Evolutionary conservation across 305 asterid species (phyloP).

Genomic region (Fraxinus albicans): DNA sequence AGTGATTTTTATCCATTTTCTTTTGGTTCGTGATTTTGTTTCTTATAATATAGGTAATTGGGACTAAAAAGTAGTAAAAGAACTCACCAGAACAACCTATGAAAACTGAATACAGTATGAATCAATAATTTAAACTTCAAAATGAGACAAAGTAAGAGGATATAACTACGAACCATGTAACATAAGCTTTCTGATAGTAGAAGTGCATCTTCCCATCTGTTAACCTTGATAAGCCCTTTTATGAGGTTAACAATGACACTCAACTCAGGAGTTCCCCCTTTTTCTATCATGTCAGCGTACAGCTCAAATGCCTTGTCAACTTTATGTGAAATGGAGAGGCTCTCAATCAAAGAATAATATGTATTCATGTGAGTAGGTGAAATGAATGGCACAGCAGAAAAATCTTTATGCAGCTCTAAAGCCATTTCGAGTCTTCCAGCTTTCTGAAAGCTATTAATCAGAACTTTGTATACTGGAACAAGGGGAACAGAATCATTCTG

Average conservation of each 20-base stretch:
- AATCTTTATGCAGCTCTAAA: slow-evolving; percentile 64
- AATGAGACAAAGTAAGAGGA: slow-evolving; percentile 14
- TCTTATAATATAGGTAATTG: background rate
- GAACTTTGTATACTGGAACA: slow-evolving; percentile 60
- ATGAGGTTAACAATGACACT: slow-evolving; percentile 53
- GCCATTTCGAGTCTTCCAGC: slow-evolving; percentile 79
- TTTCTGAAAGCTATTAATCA: slow-evolving; percentile 71
- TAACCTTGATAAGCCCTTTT: slow-evolving; percentile 59
- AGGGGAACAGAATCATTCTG: slow-evolving; percentile 48
- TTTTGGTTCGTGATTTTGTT: background rate
- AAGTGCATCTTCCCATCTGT: slow-evolving; percentile 77
- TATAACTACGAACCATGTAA: slow-evolving; percentile 48
- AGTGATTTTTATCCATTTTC: background rate
- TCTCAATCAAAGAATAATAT: slow-evolving; percentile 56
- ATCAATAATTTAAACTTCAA: background rate
- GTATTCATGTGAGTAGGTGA: slow-evolving; percentile 35
- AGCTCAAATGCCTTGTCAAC: slow-evolving; percentile 69
- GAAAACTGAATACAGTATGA: slow-evolving; percentile 6
- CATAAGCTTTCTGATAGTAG: slow-evolving; percentile 69
- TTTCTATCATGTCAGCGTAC: slow-evolving; percentile 48
- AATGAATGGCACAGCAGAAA: slow-evolving; percentile 38
- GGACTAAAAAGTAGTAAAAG: background rate
- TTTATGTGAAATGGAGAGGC: slow-evolving; percentile 49
- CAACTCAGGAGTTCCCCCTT: slow-evolving; percentile 69
- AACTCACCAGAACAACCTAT: background rate